Conservation (phyloP, 106 monocot genomes). For the Phalaenopsis equestris region DNA sequence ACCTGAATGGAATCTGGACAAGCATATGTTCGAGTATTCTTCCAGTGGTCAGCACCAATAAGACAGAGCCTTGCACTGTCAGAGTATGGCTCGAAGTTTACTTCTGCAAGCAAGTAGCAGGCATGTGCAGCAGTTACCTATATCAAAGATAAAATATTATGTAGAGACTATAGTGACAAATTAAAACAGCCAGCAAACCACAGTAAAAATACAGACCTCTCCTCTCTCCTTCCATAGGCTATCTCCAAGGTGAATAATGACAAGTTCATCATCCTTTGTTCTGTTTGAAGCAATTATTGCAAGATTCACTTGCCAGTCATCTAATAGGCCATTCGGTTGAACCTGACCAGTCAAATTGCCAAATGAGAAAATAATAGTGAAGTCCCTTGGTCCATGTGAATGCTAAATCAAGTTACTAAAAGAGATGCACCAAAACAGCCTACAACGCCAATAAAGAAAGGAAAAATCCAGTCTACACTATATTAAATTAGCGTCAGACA, state of each 20-base stretch:
- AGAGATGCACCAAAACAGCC: neutral
- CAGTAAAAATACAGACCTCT: constrained; percentile 46
- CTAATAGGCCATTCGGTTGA: constrained; percentile 57
- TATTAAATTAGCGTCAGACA: neutral
- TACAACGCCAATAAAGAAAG: neutral
- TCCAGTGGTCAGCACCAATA: constrained; percentile 94
- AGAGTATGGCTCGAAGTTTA: constrained; percentile 71
- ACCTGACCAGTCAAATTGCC: constrained; percentile 18
- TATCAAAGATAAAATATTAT: constrained; percentile 8
- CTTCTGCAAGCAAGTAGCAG: constrained; percentile 91
- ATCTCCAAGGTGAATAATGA: constrained; percentile 92
- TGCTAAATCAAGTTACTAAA: neutral
- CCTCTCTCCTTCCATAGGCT: constrained; percentile 89
- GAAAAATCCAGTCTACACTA: neutral
- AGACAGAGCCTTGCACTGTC: constrained; percentile 86
- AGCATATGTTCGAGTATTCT: constrained; percentile 84
- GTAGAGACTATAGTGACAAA: neutral
- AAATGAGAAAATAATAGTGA: neutral
- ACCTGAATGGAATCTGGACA: constrained; percentile 96
- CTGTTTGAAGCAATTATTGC: constrained; percentile 91
- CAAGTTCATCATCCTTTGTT: constrained; percentile 89
- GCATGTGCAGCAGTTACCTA: constrained; percentile 90
- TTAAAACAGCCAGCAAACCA: neutral
- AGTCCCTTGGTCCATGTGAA: neutral
- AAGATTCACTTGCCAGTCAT: constrained; percentile 95